Evolutionary conservation across 768 basidiomycete species (phyloP).

Genomic region (Boletus insuetus): DNA sequence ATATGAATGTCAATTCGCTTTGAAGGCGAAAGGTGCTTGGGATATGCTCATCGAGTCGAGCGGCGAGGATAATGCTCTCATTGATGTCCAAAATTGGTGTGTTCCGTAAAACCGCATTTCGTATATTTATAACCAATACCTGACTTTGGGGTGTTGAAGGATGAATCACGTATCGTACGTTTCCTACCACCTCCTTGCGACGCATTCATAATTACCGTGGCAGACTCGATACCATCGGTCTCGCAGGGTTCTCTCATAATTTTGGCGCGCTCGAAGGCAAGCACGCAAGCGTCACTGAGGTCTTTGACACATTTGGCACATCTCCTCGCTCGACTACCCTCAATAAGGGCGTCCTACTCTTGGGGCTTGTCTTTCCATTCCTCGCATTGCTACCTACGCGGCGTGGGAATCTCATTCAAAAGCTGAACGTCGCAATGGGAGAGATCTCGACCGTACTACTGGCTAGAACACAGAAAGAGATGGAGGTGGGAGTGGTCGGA

Average conservation of each 20-base stretch:
- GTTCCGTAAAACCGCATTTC: neutral
- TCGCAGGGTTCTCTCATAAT: slow-evolving; percentile 58
- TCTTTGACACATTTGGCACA: slow-evolving; percentile 36
- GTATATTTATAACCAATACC: neutral
- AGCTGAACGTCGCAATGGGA: slow-evolving; percentile 35
- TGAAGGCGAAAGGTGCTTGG: slow-evolving; percentile 32
- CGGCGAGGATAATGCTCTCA: slow-evolving; percentile 17
- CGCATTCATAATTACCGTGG: neutral
- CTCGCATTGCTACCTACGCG: slow-evolving; percentile 37
- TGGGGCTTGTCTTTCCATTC: slow-evolving; percentile 38
- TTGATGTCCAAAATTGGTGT: slow-evolving; percentile 38
- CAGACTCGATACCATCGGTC: slow-evolving; percentile 58
- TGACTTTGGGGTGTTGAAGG: slow-evolving; percentile 6
- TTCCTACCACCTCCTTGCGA: neutral
- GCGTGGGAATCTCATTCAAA: slow-evolving; percentile 27
- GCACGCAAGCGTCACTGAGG: slow-evolving; percentile 37
- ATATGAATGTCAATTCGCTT: neutral
- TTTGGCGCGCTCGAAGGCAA: slow-evolving; percentile 53
- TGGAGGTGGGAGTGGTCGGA: slow-evolving; percentile 19
- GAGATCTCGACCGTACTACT: slow-evolving; percentile 41
- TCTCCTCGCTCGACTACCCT: slow-evolving; percentile 21
- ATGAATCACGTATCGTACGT: slow-evolving; percentile 37
- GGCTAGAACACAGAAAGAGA: slow-evolving; percentile 33
- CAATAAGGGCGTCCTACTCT: slow-evolving; percentile 32
- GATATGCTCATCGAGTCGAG: slow-evolving; percentile 22